These are phyloP conservation scores for Xylariaceae sp. DNA, from an alignment of 2,329 filamentous ascomycete genomes.

Conservation along the genomic window DNA sequence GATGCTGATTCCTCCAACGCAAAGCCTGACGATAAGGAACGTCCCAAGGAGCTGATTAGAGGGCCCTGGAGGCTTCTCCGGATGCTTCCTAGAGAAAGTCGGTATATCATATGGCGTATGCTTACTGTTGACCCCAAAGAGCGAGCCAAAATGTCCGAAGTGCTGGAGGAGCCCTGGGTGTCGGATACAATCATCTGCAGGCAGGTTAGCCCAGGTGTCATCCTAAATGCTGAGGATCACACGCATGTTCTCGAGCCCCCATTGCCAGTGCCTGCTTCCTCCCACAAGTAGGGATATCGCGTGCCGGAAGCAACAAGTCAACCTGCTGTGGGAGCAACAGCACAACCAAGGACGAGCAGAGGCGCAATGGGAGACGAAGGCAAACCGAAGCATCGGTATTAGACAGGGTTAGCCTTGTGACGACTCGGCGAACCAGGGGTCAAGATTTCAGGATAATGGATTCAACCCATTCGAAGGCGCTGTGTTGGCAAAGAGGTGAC, in stretches of 20 bases:
- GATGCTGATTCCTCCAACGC: constrained; percentile 33
- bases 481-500: constrained; percentile 5
- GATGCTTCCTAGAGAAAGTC: constrained; percentile 79
- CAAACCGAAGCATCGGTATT: no score
- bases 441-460: no score
- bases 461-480: constrained; percentile 10
- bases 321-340: no score
- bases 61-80: constrained; percentile 88
- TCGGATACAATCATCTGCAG: constrained; percentile 75
- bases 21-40: constrained; percentile 27
- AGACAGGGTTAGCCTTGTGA: no score
- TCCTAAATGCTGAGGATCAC: constrained; percentile 71
- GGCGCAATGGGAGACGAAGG: no score
- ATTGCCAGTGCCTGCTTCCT: no score
- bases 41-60: constrained; percentile 72
- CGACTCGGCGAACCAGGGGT: no score
- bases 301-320: no score
- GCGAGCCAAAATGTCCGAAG: constrained; percentile 78
- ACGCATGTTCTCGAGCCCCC: constrained; percentile 79
- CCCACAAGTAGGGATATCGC: no score
- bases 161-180: constrained; percentile 88
- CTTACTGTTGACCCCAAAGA: constrained; percentile 80
- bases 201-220: constrained; percentile 64
- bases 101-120: constrained; percentile 89
- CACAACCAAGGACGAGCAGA: no score